Evolutionary conservation across 1,284 basidiomycete genomes (phyloP).

Genomic region (Apiotrichum gracile): DNA sequence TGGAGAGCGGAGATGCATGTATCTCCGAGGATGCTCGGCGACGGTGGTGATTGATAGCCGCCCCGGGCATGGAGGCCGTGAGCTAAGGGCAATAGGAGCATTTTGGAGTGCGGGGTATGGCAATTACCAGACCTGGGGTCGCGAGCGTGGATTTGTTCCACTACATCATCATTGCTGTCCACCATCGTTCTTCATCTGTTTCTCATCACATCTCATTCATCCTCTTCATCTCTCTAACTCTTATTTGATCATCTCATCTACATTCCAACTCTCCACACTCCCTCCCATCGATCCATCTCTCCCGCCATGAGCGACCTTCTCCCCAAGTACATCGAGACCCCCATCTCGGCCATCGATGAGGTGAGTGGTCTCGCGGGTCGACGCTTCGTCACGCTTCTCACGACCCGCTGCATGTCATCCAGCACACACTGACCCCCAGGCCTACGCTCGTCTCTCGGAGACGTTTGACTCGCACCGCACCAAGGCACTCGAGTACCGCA

Average conservation of each 20-base stretch:
- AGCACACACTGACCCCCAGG: constrained; percentile 32
- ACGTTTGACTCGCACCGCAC: constrained; percentile 56
- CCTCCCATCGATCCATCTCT: neutral
- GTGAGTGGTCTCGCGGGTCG: neutral
- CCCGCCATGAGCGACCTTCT: constrained; percentile 10
- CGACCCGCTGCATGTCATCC: neutral
- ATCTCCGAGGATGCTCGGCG: too few species aligned
- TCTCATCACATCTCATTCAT: too few species aligned
- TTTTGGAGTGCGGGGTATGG: too few species aligned
- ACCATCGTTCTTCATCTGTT: too few species aligned
- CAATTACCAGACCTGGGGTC: too few species aligned
- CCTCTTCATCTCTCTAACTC: neutral
- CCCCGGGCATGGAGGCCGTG: too few species aligned
- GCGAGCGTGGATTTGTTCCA: too few species aligned
- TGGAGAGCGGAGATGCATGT: too few species aligned
- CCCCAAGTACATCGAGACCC: constrained; percentile 13
- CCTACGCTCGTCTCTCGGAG: constrained; percentile 50
- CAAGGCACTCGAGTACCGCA: constrained; percentile 54
- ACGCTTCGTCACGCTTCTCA: neutral
- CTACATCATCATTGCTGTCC: too few species aligned
- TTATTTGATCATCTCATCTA: neutral
- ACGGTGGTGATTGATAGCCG: too few species aligned
- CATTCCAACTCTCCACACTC: neutral
- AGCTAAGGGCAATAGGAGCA: too few species aligned
- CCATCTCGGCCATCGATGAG: constrained; percentile 17